These are phyloP conservation scores for Aspergillus brasiliensis DNA, from an alignment of 2,329 filamentous ascomycete species.

Conservation along the genomic window DNA sequence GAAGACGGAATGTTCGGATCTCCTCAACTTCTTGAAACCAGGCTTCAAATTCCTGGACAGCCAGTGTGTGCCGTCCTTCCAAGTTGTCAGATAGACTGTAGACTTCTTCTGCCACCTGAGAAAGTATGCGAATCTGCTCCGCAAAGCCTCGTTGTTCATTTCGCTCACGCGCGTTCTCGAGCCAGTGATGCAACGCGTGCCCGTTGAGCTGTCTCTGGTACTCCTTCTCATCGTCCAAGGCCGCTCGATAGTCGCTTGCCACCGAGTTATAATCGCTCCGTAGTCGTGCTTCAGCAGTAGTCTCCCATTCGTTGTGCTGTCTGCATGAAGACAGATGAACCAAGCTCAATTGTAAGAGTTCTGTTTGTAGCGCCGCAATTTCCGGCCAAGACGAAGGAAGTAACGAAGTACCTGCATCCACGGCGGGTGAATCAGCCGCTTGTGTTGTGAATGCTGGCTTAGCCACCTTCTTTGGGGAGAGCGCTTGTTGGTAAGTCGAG, in stretches of 20 bases:
- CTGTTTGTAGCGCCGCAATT: slow-evolving; percentile 41
- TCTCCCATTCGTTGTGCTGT: slow-evolving; percentile 34
- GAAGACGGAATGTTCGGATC: slow-evolving; percentile 25
- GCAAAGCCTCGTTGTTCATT: slow-evolving; percentile 33
- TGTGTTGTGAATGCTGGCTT: slow-evolving; percentile 27
- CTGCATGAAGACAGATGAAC: slow-evolving; percentile 37
- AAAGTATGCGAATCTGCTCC: slow-evolving; percentile 43
- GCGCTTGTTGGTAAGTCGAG: slow-evolving; percentile 42
- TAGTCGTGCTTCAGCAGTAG: slow-evolving; percentile 31
- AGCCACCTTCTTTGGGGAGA: slow-evolving; percentile 40
- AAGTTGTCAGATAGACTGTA: slow-evolving; percentile 32
- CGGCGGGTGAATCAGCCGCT: slow-evolving; percentile 13
- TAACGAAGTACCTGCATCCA: slow-evolving; percentile 23
- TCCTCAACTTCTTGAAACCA: slow-evolving; percentile 37
- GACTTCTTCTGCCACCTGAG: slow-evolving; percentile 42
- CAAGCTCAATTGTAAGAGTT: slow-evolving; percentile 47
- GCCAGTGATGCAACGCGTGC: slow-evolving; percentile 38
- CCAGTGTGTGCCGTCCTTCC: slow-evolving; percentile 33
- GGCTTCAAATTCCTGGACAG: slow-evolving; percentile 36
- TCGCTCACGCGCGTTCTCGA: slow-evolving; percentile 33
- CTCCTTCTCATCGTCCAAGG: slow-evolving; percentile 36
- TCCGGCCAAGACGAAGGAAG: slow-evolving; percentile 38
- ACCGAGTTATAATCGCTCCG: slow-evolving; percentile 39
- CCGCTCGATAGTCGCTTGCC: slow-evolving; percentile 35
- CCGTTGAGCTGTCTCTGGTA: slow-evolving; percentile 37